Percentiles rank a stretch among this genome's conserved stretches.
These are phyloP conservation scores for Neopestalotiopsis sp. DNA, from an alignment of 2,329 filamentous ascomycete genomes.

Conservation along the genomic window DNA sequence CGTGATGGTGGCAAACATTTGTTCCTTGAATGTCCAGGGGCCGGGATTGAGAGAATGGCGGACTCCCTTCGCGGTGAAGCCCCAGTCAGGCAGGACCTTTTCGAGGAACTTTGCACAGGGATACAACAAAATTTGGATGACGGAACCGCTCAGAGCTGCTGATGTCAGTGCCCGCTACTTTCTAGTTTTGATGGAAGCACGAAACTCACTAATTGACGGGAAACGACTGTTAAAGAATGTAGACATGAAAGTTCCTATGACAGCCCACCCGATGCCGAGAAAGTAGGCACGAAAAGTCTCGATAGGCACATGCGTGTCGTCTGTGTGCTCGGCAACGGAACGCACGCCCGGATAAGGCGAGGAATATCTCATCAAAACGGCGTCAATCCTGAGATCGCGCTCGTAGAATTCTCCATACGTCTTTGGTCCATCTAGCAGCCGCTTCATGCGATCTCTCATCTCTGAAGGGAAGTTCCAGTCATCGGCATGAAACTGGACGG, in stretches of 20 bases:
- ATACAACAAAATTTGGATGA: constrained; percentile 51
- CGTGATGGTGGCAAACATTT: constrained; percentile 47
- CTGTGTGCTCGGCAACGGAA: constrained; percentile 11
- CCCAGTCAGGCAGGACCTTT: constrained; percentile 48
- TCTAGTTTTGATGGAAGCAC: neutral
- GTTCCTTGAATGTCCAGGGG: constrained; percentile 48
- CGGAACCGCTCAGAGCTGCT: constrained; percentile 23
- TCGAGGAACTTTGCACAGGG: constrained; percentile 52
- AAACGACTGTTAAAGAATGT: constrained; percentile 19
- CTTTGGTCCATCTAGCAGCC: constrained; percentile 43
- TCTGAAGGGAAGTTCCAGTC: constrained; percentile 51
- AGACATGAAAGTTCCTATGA: constrained; percentile 14
- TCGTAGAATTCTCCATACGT: constrained; percentile 46
- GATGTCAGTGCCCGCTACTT: neutral
- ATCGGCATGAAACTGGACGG: constrained; percentile 44
- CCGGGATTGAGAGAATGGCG: constrained; percentile 46
- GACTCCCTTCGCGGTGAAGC: constrained; percentile 45
- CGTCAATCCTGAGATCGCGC: constrained; percentile 18
- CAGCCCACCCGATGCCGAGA: constrained; percentile 15
- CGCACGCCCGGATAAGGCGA: constrained; percentile 15
- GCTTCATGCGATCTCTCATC: constrained; percentile 46
- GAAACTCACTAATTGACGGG: constrained; percentile 11
- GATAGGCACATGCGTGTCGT: constrained; percentile 4
- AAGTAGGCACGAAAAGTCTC: constrained; percentile 16
- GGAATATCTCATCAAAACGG: constrained; percentile 12